Base-by-base conservation (phyloP, 108 stramenopile genomes). In the Nannochloropsis oceanica region DNA sequence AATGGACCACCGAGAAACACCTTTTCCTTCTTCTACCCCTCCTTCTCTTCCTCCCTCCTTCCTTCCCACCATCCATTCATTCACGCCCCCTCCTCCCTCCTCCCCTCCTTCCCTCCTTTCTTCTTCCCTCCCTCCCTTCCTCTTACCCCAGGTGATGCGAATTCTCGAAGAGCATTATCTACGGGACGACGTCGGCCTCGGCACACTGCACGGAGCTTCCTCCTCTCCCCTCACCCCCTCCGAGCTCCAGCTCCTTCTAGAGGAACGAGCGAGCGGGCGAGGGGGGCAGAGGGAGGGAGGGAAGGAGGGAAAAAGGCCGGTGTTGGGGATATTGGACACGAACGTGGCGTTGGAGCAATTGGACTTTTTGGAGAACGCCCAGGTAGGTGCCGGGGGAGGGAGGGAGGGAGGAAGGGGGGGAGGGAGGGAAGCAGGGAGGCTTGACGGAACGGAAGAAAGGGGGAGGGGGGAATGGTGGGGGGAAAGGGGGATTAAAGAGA, bases 281-380 rank as follows among this genome's bases (percentile, higher is more conserved):
- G 10, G 44, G 12, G 25, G 42, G 9, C 42, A 43, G 43, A 14
- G 22, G 2, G 24, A 25, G 34, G 24, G 34, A 44, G 43, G 24
- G 25, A 22, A 13, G 22, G 22, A 42, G 8, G 14, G 20, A 12
- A 79, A 12, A 12, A 42, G 8, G 27, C 26, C 44, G 14, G 14
- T 14, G 42, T 8, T 42, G 18, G 43, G 90, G 81, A 85, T 93
- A 2, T 73, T 92, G 27, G 93, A 93, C 84, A 91, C 93, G 34
- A 93, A 93, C 43, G 92, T 93, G 44, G 90, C 87, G 11, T 83
- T 93, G 26, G 89, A 92, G 42, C 92, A 93, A 81, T 90, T 93
- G 80, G 93, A 93, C 84, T 44, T 93, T 82, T 89, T 93, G 44
- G 93, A 93, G 44, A 50, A 85, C 84, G 44, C 80, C 7, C 44